A percentile compares a stretch with the other conserved stretches of the same genome.
Evolutionary conservation across 805 yeast genomes (phyloP).

Genomic region (Lachancea quebecensis): DNA sequence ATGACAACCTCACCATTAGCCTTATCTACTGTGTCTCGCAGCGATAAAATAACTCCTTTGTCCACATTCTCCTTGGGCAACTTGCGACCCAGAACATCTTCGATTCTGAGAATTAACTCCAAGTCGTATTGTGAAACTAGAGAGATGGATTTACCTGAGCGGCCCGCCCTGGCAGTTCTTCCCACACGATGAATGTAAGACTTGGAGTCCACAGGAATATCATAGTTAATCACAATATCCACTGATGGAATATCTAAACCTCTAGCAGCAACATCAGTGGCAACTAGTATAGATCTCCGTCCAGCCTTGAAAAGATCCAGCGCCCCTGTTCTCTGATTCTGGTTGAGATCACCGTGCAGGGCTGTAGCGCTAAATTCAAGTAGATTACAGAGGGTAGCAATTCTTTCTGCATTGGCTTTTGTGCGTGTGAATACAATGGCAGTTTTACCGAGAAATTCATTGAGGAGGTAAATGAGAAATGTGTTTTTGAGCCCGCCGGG

Average conservation of each 20-base stretch:
- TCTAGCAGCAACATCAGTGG: constrained; percentile 86
- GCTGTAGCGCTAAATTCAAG: constrained; percentile 89
- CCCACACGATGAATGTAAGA: constrained; percentile 97
- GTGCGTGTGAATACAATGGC: constrained; percentile 89
- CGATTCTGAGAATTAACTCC: constrained; percentile 81
- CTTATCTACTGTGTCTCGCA: constrained; percentile 83
- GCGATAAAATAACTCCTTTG: constrained; percentile 64
- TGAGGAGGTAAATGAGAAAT: constrained; percentile 69
- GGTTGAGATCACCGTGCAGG: constrained; percentile 85
- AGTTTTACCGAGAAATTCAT: constrained; percentile 79
- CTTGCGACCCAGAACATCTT: constrained; percentile 75
- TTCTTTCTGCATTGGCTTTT: constrained; percentile 89
- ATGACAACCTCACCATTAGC: constrained; percentile 85
- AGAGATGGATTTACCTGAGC: constrained; percentile 80
- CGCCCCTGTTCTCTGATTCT: constrained; percentile 77
- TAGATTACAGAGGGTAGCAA: constrained; percentile 71
- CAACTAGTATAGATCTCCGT: constrained; percentile 59
- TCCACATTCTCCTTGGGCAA: constrained; percentile 78
- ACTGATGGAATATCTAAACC: constrained; percentile 93
- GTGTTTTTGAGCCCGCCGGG: constrained; percentile 94
- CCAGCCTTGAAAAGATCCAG: constrained; percentile 74
- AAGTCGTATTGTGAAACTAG: constrained; percentile 92
- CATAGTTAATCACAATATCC: constrained; percentile 88
- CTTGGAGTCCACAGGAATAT: constrained; percentile 87
- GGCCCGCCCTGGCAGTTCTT: constrained; percentile 94